Percentiles rank a stretch among this genome's conserved stretches.
phyloP scores from a whole-genome alignment of 768 basidiomycete genomes.

The Lyophyllum atratum region DNA sequence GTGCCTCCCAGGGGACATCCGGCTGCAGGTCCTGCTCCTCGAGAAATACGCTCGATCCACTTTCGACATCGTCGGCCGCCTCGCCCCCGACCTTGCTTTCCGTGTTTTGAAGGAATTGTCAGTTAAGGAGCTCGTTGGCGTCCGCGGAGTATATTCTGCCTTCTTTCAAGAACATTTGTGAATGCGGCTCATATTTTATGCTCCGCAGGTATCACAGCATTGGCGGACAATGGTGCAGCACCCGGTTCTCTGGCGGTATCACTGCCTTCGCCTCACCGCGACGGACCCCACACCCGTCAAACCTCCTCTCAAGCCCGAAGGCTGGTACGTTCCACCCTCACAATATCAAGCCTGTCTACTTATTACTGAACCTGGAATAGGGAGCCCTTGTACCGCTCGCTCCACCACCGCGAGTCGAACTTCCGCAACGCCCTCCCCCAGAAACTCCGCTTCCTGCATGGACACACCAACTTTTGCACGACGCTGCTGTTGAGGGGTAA shows the following conservation, averaged over 20 bases:
- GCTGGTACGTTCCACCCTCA: constrained; percentile 55
- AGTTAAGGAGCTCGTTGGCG: constrained; percentile 61
- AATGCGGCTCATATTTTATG: background rate
- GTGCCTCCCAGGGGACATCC: constrained; percentile 83
- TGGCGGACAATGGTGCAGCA: constrained; percentile 53
- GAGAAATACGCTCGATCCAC: constrained; percentile 84
- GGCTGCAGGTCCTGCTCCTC: constrained; percentile 78
- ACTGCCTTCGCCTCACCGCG: constrained; percentile 71
- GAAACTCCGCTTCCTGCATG: constrained; percentile 72
- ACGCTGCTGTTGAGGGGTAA: constrained; percentile 78
- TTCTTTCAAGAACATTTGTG: background rate
- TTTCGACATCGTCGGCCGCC: constrained; percentile 77
- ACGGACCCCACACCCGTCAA: constrained; percentile 70
- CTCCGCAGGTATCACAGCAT: constrained; percentile 41
- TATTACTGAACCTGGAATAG: constrained; percentile 21
- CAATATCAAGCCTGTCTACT: background rate
- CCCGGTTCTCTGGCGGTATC: constrained; percentile 76
- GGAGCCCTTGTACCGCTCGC: constrained; percentile 70
- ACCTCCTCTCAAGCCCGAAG: constrained; percentile 62
- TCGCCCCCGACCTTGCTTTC: constrained; percentile 66
- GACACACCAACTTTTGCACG: constrained; percentile 89
- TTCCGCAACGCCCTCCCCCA: constrained; percentile 78
- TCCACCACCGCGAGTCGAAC: constrained; percentile 87
- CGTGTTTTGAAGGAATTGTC: constrained; percentile 57
- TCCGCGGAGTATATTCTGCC: constrained; percentile 48